Percentiles rank a stretch among this genome's conserved stretches.
phyloP scores from a whole-genome alignment of 1,139 yeast species.

The Taiozyma sp. region DNA sequence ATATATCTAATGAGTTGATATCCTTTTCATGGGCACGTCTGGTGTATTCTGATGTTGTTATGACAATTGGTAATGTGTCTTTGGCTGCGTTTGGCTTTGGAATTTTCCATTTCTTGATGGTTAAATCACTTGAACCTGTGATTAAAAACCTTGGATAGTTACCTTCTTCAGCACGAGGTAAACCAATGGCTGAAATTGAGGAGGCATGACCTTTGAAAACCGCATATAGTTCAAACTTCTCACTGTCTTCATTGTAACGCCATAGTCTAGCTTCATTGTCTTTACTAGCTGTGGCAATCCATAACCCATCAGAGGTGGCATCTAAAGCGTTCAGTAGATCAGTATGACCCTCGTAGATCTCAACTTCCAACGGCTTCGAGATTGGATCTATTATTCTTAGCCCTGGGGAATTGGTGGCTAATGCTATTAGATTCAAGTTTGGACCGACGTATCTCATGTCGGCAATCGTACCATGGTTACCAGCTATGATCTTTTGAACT shows the following conservation, averaged over 20 bases:
- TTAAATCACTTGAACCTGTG: conserved; percentile 86
- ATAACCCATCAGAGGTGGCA: conserved; percentile 69
- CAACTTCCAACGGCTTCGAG: conserved; percentile 53
- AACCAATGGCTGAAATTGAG: conserved; percentile 75
- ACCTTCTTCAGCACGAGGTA: conserved; percentile 55
- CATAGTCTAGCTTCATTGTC: conserved; percentile 84
- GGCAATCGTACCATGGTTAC: conserved; percentile 94
- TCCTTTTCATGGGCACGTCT: conserved; percentile 97
- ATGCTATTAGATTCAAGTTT: conserved; percentile 49
- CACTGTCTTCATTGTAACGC: conserved; percentile 45
- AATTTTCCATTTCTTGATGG: conserved; percentile 85
- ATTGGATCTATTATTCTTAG: conserved; percentile 62
- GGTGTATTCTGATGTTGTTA: conserved; percentile 68
- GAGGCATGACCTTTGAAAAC: conserved; percentile 83
- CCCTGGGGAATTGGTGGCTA: conserved; percentile 95
- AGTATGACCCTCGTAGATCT: conserved; percentile 71
- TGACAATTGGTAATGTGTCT: conserved; percentile 28
- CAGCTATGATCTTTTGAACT: conserved; percentile 60
- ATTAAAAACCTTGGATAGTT: conserved; percentile 65
- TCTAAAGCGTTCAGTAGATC: conserved; percentile 84
- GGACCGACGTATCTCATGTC: conserved; percentile 81
- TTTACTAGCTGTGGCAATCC: conserved; percentile 94
- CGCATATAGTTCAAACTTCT: conserved; percentile 49
- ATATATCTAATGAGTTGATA: conserved; percentile 79
- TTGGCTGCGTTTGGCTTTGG: conserved; percentile 36